These are phyloP conservation scores for Herpetospermum pedunculosum DNA, from an alignment of 306 rosid genomes.

Conservation along the genomic window DNA sequence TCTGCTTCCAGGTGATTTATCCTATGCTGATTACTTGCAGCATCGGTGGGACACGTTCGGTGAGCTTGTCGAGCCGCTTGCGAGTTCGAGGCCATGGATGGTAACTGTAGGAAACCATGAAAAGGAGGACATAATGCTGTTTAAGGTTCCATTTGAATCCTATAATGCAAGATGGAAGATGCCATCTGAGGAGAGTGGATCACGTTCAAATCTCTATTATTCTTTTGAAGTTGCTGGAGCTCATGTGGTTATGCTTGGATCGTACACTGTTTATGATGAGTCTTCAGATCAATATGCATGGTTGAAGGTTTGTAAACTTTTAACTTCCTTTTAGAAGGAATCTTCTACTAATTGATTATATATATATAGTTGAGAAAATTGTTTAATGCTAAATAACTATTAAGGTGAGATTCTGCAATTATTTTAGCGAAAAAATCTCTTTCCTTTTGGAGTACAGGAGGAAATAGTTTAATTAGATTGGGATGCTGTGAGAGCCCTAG, in stretches of 20 bases:
- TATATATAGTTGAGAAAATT: not conserved
- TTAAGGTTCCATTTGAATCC: conserved; percentile 58
- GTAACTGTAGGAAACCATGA: conserved; percentile 96
- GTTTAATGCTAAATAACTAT: not conserved
- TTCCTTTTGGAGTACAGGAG: not conserved
- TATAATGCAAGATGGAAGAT: conserved; percentile 87
- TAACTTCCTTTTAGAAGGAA: not conserved
- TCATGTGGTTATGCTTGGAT: conserved; percentile 84
- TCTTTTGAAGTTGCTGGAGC: conserved; percentile 75
- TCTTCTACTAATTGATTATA: not conserved
- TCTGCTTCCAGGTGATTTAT: conserved; percentile 85
- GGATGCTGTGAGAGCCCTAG: too few species aligned
- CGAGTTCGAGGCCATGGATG: conserved; percentile 92
- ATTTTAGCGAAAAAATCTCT: not conserved
- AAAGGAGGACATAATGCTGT: conserved; percentile 46
- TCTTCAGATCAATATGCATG: conserved; percentile 76
- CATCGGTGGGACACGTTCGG: conserved; percentile 81
- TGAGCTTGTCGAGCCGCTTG: conserved; percentile 81
- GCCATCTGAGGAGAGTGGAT: conserved; percentile 85
- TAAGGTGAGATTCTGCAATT: not conserved
- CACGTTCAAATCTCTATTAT: conserved; percentile 82
- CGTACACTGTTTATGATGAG: conserved; percentile 62
- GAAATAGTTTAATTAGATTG: not conserved
- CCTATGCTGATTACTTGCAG: conserved; percentile 84
- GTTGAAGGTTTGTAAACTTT: conserved; percentile 60